Evolutionary conservation across 1,139 yeast species (phyloP), one percentile per base, ranked within the genome.

Genomic region (Pichia sp.): DNA sequence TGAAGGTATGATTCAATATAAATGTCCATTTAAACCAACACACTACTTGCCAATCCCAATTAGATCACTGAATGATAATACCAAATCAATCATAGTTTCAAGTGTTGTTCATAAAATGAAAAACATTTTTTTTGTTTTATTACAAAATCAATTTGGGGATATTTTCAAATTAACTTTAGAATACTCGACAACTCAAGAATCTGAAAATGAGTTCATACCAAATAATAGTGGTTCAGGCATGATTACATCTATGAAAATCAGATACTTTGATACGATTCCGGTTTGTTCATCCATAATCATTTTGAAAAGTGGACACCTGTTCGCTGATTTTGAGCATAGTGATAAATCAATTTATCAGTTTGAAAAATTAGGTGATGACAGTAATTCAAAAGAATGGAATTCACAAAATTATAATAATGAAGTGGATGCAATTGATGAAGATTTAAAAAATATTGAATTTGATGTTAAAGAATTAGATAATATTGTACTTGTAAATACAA

Each of bases 191-290:
- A 45, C 59, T 1, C 66, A 63, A 52, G 76, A 73, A 44, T 42
- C 54, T 2, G 31, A 45, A 11, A 46, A 47, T 42, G 56, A 49
- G 29, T 25, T 45, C 13, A 18, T 34, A 1, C 28, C 42, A 1
- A 38, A 43, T 2, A 67, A 67, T 30, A 63, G 65, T 27, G 68
- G 68, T 38, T 62, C 65, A 14, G 73, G 75, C 1, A 55, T 62
- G 1, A 73, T 78, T 3, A 60, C 61, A 16, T 62, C 62, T 3
- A 55, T 77, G 30, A 62, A 70, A 22, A 70, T 87, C n/a, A 71
- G 75, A 16, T 89, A 85, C 63, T 91, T 90, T 67, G 97, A 89
- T 64, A 78, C 95, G 0, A 75, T 88, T 28, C 85, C 90, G 0
- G 67, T 76, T 1, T 75, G 86, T 30, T 71, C 74, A 16, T 67